Conservation (phyloP, 2,329 filamentous ascomycete species). For the Drechmeria coniospora region DNA sequence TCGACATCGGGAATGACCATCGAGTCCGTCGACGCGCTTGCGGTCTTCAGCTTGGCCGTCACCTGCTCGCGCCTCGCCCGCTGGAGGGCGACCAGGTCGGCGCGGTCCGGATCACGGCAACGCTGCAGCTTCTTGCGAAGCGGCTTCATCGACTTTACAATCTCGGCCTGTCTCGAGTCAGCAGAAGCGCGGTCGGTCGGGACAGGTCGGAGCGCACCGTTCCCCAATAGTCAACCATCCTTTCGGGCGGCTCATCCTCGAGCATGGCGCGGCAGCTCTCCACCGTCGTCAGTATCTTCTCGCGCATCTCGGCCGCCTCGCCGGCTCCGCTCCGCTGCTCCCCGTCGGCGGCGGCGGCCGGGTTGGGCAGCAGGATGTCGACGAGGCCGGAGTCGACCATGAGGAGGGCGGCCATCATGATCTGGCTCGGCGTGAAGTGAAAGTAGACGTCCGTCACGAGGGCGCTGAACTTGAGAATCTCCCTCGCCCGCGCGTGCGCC, state of each 20-base stretch:
- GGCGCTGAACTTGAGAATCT: constrained; percentile 62
- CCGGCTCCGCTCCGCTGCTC: constrained; percentile 10
- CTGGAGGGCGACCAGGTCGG: constrained; percentile 55
- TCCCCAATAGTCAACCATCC: constrained; percentile 37
- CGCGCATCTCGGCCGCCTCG: constrained; percentile 17
- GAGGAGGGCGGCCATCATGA: constrained; percentile 70
- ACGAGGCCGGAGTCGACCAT: constrained; percentile 55
- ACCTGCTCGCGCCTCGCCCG: constrained; percentile 43
- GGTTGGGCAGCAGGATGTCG: constrained; percentile 29
- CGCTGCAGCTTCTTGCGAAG: constrained; percentile 55
- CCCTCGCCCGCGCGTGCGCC: constrained; percentile 59
- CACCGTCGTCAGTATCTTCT: constrained; percentile 34
- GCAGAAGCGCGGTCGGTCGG: background rate
- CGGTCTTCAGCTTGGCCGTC: constrained; percentile 28
- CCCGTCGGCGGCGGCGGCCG: constrained; percentile 15
- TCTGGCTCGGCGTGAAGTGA: constrained; percentile 85
- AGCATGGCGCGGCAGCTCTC: constrained; percentile 38
- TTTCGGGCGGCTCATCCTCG: constrained; percentile 39
- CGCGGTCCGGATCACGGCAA: constrained; percentile 60
- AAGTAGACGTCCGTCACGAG: constrained; percentile 93
- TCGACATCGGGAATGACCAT: constrained; percentile 27
- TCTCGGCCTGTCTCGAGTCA: constrained; percentile 22
- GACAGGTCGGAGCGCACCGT: constrained; percentile 21
- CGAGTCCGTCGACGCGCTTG: constrained; percentile 21
- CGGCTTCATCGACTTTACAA: constrained; percentile 31